Evolutionary conservation across 805 yeast species (phyloP).

Genomic region (Wickerhamomyces tratensis): DNA sequence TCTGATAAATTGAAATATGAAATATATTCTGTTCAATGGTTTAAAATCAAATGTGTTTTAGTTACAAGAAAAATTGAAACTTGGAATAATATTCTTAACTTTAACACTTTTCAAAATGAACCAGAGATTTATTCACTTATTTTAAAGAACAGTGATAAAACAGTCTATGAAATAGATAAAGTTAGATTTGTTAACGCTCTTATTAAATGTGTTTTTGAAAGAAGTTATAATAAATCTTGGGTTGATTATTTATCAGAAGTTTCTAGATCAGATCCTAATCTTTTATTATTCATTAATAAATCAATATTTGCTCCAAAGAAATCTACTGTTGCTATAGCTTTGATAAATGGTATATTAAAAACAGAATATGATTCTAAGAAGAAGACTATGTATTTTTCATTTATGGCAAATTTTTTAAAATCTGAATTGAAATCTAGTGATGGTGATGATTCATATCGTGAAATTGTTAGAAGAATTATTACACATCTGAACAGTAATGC

Average conservation of each 20-base stretch:
- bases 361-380: conserved; percentile 3
- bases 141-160: conserved; percentile 8
- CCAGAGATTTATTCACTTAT: conserved; percentile 11
- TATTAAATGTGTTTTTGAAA: conserved; percentile 8
- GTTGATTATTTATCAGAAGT: conserved; percentile 11
- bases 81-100: conserved; percentile 15
- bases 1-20: conserved; percentile 11
- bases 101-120: conserved; percentile 14
- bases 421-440: conserved; percentile 1
- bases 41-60: conserved; percentile 7
- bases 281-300: conserved; percentile 5
- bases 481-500: background rate
- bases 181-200: conserved; percentile 8
- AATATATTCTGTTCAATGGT: conserved; percentile 14
- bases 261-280: conserved; percentile 8
- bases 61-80: conserved; percentile 9
- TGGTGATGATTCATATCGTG: background rate
- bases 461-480: background rate
- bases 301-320: conserved; percentile 11
- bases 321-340: conserved; percentile 8
- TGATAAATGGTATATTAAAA: conserved; percentile 9
- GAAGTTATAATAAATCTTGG: conserved; percentile 6
- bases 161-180: conserved; percentile 9
- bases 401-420: conserved; percentile 8
- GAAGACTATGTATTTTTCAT: conserved; percentile 6